Evolutionary conservation across 805 yeast species (phyloP).

Genomic region (Ogataea sp.): DNA sequence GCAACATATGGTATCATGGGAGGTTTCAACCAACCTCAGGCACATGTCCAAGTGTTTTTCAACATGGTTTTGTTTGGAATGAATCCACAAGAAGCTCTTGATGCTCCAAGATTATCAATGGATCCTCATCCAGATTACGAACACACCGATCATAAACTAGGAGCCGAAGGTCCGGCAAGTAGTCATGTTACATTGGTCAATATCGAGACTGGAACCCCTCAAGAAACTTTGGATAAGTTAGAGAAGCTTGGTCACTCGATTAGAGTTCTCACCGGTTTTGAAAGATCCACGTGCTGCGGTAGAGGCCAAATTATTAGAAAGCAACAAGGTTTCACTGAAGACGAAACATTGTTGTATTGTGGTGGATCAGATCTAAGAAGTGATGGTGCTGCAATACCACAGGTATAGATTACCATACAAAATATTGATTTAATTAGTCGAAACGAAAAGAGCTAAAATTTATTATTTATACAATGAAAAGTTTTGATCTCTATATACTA

Average conservation of each 20-base stretch:
- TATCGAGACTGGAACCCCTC: conserved; percentile 57
- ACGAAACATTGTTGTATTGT: conserved; percentile 37
- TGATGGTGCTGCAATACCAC: conserved; percentile 74
- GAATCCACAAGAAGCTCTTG: conserved; percentile 67
- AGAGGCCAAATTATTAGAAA: conserved; percentile 67
- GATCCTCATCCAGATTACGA: conserved; percentile 38
- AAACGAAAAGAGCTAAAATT: too few relatives aligned
- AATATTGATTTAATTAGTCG: too few relatives aligned
- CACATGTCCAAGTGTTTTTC: conserved; percentile 70
- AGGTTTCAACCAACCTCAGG: conserved; percentile 81
- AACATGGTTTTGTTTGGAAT: conserved; percentile 56
- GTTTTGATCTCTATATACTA: too few relatives aligned
- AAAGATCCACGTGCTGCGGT: conserved; percentile 33
- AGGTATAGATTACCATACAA: too few relatives aligned
- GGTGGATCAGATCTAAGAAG: conserved; percentile 80
- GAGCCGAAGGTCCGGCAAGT: conserved; percentile 58
- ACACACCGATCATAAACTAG: conserved; percentile 43
- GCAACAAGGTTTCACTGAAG: conserved; percentile 18
- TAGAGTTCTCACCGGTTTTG: conserved; percentile 30
- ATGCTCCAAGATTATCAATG: conserved; percentile 66
- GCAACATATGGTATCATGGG: conserved; percentile 84
- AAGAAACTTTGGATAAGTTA: conserved; percentile 37
- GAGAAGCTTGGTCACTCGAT: conserved; percentile 51
- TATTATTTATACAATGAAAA: too few relatives aligned
- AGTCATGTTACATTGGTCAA: conserved; percentile 51